Evolutionary conservation across 768 basidiomycete species (phyloP).

Genomic region (Rubroboletus satanas): DNA sequence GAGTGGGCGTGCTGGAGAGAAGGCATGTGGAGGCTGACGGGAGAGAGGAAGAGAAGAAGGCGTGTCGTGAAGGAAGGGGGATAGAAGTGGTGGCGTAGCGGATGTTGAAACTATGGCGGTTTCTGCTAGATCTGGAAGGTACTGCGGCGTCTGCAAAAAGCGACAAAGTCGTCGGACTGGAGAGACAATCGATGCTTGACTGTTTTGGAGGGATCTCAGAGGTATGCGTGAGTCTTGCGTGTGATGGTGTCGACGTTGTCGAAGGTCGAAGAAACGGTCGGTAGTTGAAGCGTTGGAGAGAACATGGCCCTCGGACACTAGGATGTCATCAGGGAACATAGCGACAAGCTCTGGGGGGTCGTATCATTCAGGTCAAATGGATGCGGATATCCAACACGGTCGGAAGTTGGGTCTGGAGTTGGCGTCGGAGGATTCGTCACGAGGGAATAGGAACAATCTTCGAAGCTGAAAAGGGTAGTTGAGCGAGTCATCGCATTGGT

Average conservation of each 20-base stretch:
- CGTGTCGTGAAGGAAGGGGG: not conserved
- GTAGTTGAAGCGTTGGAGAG: not conserved
- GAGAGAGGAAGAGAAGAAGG: not conserved
- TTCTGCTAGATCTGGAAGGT: not conserved
- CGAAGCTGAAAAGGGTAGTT: not conserved
- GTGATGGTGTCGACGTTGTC: not conserved
- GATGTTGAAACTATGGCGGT: not conserved
- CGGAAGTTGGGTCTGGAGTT: not conserved
- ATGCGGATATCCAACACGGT: not conserved
- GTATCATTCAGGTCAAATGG: not conserved
- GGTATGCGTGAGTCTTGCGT: not conserved
- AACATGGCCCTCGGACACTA: no score
- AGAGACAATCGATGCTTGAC: not conserved
- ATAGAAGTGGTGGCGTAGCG: not conserved
- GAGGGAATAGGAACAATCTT: not conserved
- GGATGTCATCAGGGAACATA: no score
- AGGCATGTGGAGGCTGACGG: constrained; percentile 9
- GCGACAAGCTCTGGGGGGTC: not conserved
- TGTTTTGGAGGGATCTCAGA: not conserved
- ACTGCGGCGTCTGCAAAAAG: not conserved
- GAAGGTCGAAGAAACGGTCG: not conserved
- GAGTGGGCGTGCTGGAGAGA: constrained; percentile 15
- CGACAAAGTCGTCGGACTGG: not conserved
- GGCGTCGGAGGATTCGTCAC: not conserved
- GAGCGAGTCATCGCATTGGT: not conserved